Evolutionary conservation across 345 rosid genomes (phyloP), one percentile per base, ranked within the genome.

Genomic region (Bruguiera sexangula): DNA sequence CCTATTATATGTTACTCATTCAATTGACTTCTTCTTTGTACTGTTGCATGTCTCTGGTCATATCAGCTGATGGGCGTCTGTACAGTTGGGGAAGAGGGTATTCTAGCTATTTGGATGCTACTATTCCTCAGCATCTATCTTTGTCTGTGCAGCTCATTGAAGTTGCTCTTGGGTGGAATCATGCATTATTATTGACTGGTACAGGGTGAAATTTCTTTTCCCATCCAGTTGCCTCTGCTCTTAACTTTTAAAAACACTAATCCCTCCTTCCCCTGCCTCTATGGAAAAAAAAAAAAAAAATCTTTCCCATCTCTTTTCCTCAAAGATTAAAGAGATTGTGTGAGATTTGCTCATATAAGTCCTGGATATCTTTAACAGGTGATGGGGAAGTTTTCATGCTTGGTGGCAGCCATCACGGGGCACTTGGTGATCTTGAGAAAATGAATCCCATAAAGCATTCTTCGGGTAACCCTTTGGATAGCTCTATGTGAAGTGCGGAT

Each of bases 41-140:
- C 65, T 64, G 52, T 73, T 66, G 57, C 55, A 34, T 37, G 36
- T 8, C 65, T 22, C 72, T 63, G 78, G 67, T 66, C 24, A 62
- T 62, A 77, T 66, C 81, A 95, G 97, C 75, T 68, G 82, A 86
- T 63, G 87, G 96, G 56, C 73, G 69, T 73, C 68, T 87, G 26
- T 90, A 82, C 82, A 77, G 75, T 64, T 89, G 97, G 99, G 96
- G 97, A 77, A 88, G 89, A 86, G 92, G 96, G 66, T 87, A 89
- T 71, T 66, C 75, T 32, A 77, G 87, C 59, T 27, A 75, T 60
- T 63, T 81, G 1, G 92, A 87, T 83, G 69, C 69, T 78, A 75
- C 64, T 58, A 65, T 61, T 69, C 96, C 97, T 68, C 78, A 66
- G 67, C 60, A 65, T 73, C 78, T 85, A 34, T 69, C 78, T 58